Percentiles rank a stretch among this genome's conserved stretches.
Evolutionary conservation across 345 rosid species (phyloP).

Genomic region (Melaleuca quinquenervia): DNA sequence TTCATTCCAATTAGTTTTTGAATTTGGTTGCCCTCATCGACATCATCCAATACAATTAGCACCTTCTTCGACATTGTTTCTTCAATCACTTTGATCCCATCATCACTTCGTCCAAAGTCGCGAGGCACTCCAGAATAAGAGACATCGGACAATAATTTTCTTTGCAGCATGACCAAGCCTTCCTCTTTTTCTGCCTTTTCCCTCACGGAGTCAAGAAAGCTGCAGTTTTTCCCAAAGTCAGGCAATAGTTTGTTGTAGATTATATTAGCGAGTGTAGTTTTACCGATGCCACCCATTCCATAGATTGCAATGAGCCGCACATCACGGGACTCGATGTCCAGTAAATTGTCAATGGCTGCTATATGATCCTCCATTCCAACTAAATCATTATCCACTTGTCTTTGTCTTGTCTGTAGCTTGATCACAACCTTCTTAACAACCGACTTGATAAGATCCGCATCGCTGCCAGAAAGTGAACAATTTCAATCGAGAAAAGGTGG

Average conservation of each 20-base stretch:
- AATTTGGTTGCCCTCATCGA: fast-evolving
- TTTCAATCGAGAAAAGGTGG: fast-evolving
- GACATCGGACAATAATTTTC: neutral
- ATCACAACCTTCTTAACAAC: fast-evolving
- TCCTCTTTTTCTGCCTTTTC: fast-evolving
- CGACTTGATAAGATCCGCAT: neutral
- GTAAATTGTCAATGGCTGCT: neutral
- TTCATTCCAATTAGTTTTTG: fast-evolving
- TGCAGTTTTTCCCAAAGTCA: fast-evolving
- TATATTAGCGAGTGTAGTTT: fast-evolving
- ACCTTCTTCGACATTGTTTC: neutral
- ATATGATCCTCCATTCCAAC: neutral
- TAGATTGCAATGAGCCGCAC: neutral
- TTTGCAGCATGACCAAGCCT: fast-evolving
- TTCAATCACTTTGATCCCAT: fast-evolving
- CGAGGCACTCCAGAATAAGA: fast-evolving
- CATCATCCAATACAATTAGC: neutral
- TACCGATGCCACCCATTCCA: neutral
- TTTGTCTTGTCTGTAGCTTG: neutral
- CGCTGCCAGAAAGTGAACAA: neutral
- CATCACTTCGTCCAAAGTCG: fast-evolving
- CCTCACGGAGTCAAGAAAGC: neutral
- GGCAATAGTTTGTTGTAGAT: neutral
- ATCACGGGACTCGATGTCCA: fast-evolving
- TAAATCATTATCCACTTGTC: neutral